phyloP scores from a whole-genome alignment of 208 protist genomes.

The Blastocrithidia nonstop region DNA sequence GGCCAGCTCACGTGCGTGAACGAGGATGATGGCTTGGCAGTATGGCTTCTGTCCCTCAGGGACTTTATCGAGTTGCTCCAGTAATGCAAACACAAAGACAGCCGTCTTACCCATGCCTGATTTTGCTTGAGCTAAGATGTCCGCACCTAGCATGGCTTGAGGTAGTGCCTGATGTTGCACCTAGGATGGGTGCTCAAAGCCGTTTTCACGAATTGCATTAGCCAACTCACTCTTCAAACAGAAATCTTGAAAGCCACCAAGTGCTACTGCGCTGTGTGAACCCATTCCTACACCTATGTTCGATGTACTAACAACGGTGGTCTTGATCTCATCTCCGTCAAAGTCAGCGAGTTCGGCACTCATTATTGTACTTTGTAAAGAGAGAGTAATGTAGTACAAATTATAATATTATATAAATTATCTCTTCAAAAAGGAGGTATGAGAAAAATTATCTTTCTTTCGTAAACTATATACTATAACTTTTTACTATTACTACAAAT shows the following conservation, averaged over 20 bases:
- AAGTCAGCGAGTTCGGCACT: slow-evolving; percentile 82
- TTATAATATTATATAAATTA: too few relatives aligned
- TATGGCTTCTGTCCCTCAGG: slow-evolving; percentile 64
- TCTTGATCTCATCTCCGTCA: slow-evolving; percentile 78
- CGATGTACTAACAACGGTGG: slow-evolving; percentile 46
- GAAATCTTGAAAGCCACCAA: slow-evolving; percentile 97
- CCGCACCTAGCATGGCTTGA: slow-evolving; percentile 94
- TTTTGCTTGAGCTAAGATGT: slow-evolving; percentile 99
- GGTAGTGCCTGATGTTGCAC: slow-evolving; percentile 99
- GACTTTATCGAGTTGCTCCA: slow-evolving; percentile 94
- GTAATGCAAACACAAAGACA: slow-evolving; percentile 97
- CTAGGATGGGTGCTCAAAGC: slow-evolving; percentile 87
- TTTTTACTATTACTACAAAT: slow-evolving; percentile 1
- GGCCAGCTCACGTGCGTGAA: slow-evolving; percentile 98
- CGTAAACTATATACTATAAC: too few relatives aligned
- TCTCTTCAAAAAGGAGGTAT: too few relatives aligned
- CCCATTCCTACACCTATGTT: slow-evolving; percentile 63
- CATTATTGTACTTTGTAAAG: slow-evolving; percentile 17
- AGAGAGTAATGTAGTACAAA: too few relatives aligned
- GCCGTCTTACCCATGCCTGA: slow-evolving; percentile 99
- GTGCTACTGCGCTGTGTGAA: slow-evolving; percentile 81
- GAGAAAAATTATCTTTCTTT: too few relatives aligned
- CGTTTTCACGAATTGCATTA: slow-evolving; percentile 92
- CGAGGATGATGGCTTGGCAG: slow-evolving; percentile 87
- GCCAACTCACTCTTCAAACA: slow-evolving; percentile 98